Evolutionary conservation across 257 asterid species (phyloP), one percentile per base, ranked within the genome.

Genomic region (Paraleonurus japonicus): DNA sequence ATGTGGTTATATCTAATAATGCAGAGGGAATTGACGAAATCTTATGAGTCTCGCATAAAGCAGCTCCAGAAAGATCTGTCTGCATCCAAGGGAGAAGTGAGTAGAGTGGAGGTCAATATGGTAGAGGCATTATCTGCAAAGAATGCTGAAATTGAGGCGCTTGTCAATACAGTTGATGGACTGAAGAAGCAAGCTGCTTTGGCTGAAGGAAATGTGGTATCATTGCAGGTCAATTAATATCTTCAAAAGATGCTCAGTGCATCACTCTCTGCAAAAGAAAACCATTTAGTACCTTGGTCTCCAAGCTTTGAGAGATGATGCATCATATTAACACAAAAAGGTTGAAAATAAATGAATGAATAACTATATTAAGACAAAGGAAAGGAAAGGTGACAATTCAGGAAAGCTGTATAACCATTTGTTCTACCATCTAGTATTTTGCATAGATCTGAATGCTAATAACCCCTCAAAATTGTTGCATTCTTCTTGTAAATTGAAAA

Each of bases 61-160:
- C 92, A 92, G 81, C 98, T 92, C 60, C 96, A 87, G 75, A 89
- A 81, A 78, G 98, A 92, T 75, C 53, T 88, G 16, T 88, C 88
- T 78, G 78, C 78, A 64, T 86, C 96, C 72, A 92, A 86, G 85
- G 87, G 78, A 80, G 99, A 92, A 86, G 95, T 79, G 82, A 81
- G 84, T 41, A 87, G 85, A 78, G 97, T 69, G 67, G 99, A 90
- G 83, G 82, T 92, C 68, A 90, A 75, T 74, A 88, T 95, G 97
- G 82, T 82, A 61, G 95, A 90, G 79, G 97, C 99, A 59, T 84
- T 95, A 76, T 77, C 96, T 15, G 97, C 99, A 51, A 95, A 95
- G 78, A 95, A 95, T 86, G 85, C 98, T 80, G 99, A 95, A 87
- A 92, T 95, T 69, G 99, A 90, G 88, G 72, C 87, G 71, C 97